Conservation (phyloP, 805 yeast species). For the Isabelozyma rhagii region DNA sequence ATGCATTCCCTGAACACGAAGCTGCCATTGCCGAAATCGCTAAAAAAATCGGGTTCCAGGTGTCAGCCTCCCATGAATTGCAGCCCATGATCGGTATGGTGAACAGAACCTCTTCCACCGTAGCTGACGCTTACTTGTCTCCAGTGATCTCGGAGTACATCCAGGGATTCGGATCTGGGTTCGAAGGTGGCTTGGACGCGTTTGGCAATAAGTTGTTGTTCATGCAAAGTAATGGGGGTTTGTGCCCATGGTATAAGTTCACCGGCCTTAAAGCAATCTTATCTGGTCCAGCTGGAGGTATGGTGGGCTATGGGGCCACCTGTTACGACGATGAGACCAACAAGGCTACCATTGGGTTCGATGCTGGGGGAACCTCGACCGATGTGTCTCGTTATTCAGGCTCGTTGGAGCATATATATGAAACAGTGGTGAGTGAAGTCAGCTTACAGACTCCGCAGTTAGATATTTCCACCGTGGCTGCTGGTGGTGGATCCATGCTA, state of each 20-base stretch:
- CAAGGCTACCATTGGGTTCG: constrained; percentile 37
- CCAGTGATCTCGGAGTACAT: constrained; percentile 36
- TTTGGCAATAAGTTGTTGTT: constrained; percentile 63
- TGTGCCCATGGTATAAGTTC: constrained; percentile 78
- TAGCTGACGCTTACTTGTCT: constrained; percentile 42
- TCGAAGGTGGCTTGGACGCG: constrained; percentile 36
- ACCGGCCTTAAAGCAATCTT: constrained; percentile 86
- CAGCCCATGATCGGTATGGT: constrained; percentile 46
- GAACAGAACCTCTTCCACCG: constrained; percentile 39
- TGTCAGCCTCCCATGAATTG: constrained; percentile 37
- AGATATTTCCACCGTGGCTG: constrained; percentile 45
- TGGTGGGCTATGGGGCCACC: constrained; percentile 87
- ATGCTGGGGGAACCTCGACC: constrained; percentile 47
- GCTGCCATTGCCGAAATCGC: constrained; percentile 31
- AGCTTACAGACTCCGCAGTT: constrained; percentile 44
- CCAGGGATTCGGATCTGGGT: constrained; percentile 36
- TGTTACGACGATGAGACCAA: constrained; percentile 47
- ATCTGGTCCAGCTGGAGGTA: constrained; percentile 98
- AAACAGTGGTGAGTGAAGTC: constrained; percentile 44
- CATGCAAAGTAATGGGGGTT: constrained; percentile 97
- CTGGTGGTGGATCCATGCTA: constrained; percentile 43
- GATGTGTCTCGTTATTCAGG: constrained; percentile 44
- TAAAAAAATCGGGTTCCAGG: constrained; percentile 32
- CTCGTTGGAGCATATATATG: constrained; percentile 38
- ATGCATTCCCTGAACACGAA: constrained; percentile 40